Evolutionary conservation across 1,284 basidiomycete genomes (phyloP).

Genomic region (Boletus semigastroideus): DNA sequence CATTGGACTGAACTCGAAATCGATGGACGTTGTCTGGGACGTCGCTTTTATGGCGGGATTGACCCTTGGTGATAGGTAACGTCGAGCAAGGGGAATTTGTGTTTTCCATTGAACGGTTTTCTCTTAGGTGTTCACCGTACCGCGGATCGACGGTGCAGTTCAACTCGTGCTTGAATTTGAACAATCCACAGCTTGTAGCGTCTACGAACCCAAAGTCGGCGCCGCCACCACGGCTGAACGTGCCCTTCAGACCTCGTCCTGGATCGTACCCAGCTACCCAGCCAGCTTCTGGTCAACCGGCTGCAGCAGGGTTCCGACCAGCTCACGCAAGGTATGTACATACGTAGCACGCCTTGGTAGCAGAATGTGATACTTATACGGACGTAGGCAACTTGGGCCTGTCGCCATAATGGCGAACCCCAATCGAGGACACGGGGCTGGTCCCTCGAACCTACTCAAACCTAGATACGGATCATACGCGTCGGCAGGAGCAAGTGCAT

Average conservation of each 20-base stretch:
- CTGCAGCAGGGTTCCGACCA: slow-evolving; percentile 62
- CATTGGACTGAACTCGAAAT: slow-evolving; percentile 81
- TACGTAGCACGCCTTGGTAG: not conserved
- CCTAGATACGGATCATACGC: slow-evolving; percentile 7
- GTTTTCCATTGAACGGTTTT: not conserved
- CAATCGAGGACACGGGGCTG: slow-evolving; percentile 49
- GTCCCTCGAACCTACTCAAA: slow-evolving; percentile 6
- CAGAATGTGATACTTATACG: slow-evolving; percentile 2
- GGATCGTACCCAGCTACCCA: slow-evolving; percentile 65
- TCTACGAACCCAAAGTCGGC: slow-evolving; percentile 58
- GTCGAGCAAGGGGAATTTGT: slow-evolving; percentile 9
- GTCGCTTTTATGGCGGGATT: slow-evolving; percentile 91
- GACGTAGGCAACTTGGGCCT: slow-evolving; percentile 33
- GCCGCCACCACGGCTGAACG: slow-evolving; percentile 38
- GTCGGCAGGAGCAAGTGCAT: slow-evolving; percentile 1
- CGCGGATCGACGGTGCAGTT: slow-evolving; percentile 86
- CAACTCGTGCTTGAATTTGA: slow-evolving; percentile 83
- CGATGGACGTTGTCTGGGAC: slow-evolving; percentile 98
- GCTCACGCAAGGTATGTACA: slow-evolving; percentile 26
- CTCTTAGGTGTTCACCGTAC: slow-evolving; percentile 81
- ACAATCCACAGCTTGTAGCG: slow-evolving; percentile 77
- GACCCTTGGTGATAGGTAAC: slow-evolving; percentile 82
- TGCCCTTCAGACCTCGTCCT: slow-evolving; percentile 64
- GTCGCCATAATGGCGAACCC: slow-evolving; percentile 69
- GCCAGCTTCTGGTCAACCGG: slow-evolving; percentile 48